Conservation (phyloP, 192 early-diverging fungal genomes). For the Haplosporangium gracile region DNA sequence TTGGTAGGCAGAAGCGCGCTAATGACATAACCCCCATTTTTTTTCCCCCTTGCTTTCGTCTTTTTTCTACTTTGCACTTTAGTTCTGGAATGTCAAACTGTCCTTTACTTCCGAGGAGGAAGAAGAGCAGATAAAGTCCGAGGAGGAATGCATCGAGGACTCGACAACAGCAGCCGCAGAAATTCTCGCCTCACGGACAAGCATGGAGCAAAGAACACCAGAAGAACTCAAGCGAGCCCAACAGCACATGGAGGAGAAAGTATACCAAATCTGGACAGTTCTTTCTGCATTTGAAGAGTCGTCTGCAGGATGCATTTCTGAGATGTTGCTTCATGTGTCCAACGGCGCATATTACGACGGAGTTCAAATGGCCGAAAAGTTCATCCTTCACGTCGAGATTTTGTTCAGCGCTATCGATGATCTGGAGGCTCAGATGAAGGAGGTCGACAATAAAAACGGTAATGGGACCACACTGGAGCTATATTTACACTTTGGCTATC, state of each 20-base stretch:
- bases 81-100: conserved; percentile 77
- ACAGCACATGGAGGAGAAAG: conserved; percentile 86
- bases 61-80: neutral
- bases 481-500: neutral
- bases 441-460: conserved; percentile 38
- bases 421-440: conserved; percentile 75
- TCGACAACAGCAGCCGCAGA: conserved; percentile 5
- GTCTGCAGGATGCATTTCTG: conserved; percentile 95
- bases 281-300: conserved; percentile 97
- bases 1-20: neutral
- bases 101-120: conserved; percentile 38
- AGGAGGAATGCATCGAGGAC: neutral
- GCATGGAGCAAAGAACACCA: conserved; percentile 41
- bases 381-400: conserved; percentile 94
- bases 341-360: conserved; percentile 86
- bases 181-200: conserved; percentile 2
- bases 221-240: conserved; percentile 71
- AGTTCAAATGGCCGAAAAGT: conserved; percentile 84
- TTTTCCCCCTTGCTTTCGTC: neutral
- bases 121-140: conserved; percentile 17
- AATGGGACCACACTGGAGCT: neutral
- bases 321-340: conserved; percentile 93
- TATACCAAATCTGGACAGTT: conserved; percentile 89
- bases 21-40: conserved; percentile 7
- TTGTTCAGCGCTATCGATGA: conserved; percentile 91